phyloP scores from a whole-genome alignment of 2,329 filamentous ascomycete genomes.

The Chalara sp. region DNA sequence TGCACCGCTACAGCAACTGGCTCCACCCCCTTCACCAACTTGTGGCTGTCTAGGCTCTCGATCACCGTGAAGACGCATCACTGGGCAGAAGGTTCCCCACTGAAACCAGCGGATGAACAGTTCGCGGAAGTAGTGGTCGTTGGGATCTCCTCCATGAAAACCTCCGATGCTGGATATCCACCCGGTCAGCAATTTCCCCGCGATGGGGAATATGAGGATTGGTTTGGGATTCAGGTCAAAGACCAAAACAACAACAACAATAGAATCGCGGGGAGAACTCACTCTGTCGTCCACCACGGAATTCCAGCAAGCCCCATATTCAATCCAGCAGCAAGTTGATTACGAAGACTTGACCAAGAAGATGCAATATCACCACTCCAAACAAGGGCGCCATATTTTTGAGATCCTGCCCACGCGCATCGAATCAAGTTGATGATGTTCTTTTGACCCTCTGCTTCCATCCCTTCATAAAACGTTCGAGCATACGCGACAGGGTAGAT shows the following conservation, averaged over 20 bases:
- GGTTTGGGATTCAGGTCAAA: not conserved
- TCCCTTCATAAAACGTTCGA: conserved; percentile 53
- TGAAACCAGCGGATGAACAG: conserved; percentile 64
- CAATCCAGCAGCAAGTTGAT: conserved; percentile 55
- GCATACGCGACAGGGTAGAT: conserved; percentile 54
- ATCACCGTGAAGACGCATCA: conserved; percentile 62
- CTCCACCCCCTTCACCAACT: conserved; percentile 15
- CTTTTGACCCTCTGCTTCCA: conserved; percentile 42
- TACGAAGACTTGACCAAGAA: conserved; percentile 52
- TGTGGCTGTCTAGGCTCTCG: conserved; percentile 50
- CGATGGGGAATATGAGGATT: not conserved
- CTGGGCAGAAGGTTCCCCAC: conserved; percentile 60
- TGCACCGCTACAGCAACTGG: conserved; percentile 33
- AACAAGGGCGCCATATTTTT: conserved; percentile 58
- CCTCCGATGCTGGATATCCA: conserved; percentile 44
- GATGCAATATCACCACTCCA: conserved; percentile 64
- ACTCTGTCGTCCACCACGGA: conserved; percentile 63
- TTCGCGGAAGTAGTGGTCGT: conserved; percentile 50
- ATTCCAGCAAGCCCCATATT: conserved; percentile 60
- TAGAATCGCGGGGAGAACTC: not conserved
- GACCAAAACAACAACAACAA: not conserved
- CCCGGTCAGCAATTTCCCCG: not conserved
- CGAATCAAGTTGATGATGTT: conserved; percentile 53
- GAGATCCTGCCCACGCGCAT: conserved; percentile 51
- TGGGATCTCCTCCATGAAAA: conserved; percentile 58